Evolutionary conservation across 495 filamentous ascomycete genomes (phyloP).

Genomic region (Xylaria palmicola): DNA sequence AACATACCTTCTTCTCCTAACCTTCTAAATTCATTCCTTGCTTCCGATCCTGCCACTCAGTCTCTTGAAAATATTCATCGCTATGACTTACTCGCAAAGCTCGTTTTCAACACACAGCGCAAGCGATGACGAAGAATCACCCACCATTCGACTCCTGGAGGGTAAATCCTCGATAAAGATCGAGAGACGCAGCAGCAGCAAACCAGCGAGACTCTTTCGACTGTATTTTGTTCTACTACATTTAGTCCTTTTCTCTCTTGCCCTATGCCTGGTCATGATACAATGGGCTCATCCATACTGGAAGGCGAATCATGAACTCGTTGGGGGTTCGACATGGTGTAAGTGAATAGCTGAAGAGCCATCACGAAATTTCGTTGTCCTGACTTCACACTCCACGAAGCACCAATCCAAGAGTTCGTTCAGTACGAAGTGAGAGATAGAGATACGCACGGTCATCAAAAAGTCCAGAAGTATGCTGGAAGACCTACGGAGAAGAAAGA

Average conservation of each 20-base stretch:
- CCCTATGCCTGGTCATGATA: neutral
- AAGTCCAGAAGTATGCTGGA: slow-evolving; percentile 12
- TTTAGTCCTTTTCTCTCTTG: neutral
- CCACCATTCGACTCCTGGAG: too few relatives aligned
- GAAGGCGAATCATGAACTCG: neutral
- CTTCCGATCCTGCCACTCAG: too few relatives aligned
- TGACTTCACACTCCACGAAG: neutral
- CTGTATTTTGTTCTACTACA: neutral
- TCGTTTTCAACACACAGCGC: too few relatives aligned
- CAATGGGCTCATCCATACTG: neutral
- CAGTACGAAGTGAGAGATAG: slow-evolving; percentile 14
- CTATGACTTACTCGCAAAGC: too few relatives aligned
- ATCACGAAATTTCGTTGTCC: neutral
- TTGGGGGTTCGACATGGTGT: neutral
- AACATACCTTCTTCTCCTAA: too few relatives aligned
- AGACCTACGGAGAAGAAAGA: slow-evolving; percentile 12
- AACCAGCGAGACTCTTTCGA: neutral
- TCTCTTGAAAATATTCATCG: too few relatives aligned
- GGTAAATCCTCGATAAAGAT: neutral
- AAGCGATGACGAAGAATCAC: too few relatives aligned
- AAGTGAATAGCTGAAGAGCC: too few relatives aligned
- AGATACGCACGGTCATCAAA: slow-evolving; percentile 5
- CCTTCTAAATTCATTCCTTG: too few relatives aligned
- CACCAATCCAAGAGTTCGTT: slow-evolving; percentile 12
- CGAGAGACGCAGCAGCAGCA: neutral